Evolutionary conservation across 345 rosid genomes (phyloP), one percentile per base, ranked within the genome.

Genomic region (Eucalyptus grandis): DNA sequence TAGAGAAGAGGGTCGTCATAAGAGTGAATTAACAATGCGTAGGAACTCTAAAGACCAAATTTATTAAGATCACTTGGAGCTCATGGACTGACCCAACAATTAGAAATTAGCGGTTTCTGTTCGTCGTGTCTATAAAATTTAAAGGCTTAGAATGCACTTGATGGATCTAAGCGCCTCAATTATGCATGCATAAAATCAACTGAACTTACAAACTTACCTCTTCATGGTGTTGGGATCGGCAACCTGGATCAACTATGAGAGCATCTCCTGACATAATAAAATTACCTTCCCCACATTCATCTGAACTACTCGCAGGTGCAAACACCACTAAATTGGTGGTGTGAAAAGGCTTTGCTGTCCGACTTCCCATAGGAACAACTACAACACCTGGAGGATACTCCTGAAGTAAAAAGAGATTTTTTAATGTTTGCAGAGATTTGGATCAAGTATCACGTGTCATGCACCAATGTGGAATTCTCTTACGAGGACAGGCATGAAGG

Each of bases 321-420:
- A 96, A 94, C 85, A 96, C 94, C 47, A 96, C 94, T 91, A 97
- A 90, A 94, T 95, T 97, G 86, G 98, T 96, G 81, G 97, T 94
- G 46, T n/a, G 91, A 91, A 96, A 97, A 87, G 99, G 99, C 90
- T 93, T 95, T 19, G 37, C 6, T 17, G 99, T 96, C 89, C 94
- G 93, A 88, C 98, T 96, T 90, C 86, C 93, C 99, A 97, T 96
- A 11, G 99, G 99, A 86, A 96, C 90, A 67, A 96, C 87, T 86
- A 93, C 86, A 88, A 97, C 96, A 90, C 99, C 99, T 22, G 96
- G 98, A 86, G 99, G 99, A 90, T 96, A 96, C 93, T 96, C 99
- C 99, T 96, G 94, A 90, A 82, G n/a, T 43, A 87, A 72, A 46
- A 44, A 80, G 88, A 56, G 31, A 44, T 54, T 49, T 31, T 5